phyloP scores from a whole-genome alignment of 345 rosid species.

The Reutealis trisperma region DNA sequence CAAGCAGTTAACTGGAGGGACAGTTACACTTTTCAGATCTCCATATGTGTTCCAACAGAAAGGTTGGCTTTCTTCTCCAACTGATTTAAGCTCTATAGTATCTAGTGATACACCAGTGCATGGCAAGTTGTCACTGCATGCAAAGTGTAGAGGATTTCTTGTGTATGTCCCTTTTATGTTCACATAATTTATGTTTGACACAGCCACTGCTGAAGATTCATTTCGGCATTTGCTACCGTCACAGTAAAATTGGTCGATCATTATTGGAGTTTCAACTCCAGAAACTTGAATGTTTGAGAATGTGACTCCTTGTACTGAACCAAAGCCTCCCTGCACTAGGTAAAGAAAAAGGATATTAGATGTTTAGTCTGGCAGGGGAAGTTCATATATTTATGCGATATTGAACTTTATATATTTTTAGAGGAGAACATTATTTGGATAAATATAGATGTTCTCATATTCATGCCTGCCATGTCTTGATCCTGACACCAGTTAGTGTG shows the following conservation, averaged over 20 bases:
- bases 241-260: constrained; percentile 88
- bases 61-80: constrained; percentile 46
- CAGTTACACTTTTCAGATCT: constrained; percentile 53
- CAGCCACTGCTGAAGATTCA: constrained; percentile 72
- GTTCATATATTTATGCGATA: background rate
- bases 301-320: constrained; percentile 73
- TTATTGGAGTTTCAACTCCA: constrained; percentile 66
- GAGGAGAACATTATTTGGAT: background rate
- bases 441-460: background rate
- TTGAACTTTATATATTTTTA: background rate
- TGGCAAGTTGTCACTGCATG: constrained; percentile 82
- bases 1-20: constrained; percentile 70
- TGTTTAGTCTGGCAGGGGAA: constrained; percentile 4
- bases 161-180: constrained; percentile 83
- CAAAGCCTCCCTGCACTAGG: constrained; percentile 76
- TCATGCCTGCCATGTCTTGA: constrained; percentile 94
- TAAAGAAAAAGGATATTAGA: constrained; percentile 7
- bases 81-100: constrained; percentile 56
- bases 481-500: constrained; percentile 73
- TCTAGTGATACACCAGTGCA: constrained; percentile 67
- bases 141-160: constrained; percentile 57
- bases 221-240: constrained; percentile 59
- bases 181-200: constrained; percentile 63
- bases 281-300: constrained; percentile 84
- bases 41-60: constrained; percentile 87